Conservation (phyloP, 192 early-diverging fungal genomes). For the Jimgerdemannia flammicorona region DNA sequence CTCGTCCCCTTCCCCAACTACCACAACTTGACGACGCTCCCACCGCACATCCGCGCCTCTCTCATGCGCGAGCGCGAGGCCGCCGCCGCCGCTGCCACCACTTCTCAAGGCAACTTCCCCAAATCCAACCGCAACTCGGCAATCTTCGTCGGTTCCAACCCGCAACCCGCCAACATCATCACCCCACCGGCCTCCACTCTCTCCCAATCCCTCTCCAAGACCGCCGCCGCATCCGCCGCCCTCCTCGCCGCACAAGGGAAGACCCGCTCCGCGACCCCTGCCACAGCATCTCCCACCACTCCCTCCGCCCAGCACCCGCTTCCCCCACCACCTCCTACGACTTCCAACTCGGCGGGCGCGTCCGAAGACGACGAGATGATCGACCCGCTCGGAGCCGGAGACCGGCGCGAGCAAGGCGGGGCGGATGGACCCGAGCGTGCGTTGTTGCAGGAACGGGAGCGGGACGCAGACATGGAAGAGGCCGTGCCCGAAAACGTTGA, state of each 20-base stretch:
- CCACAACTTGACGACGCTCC: background rate
- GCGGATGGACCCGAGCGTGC: slow-evolving; percentile 9
- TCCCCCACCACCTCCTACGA: slow-evolving; percentile 18
- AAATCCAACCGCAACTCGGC: background rate
- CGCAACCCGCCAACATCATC: slow-evolving; percentile 4
- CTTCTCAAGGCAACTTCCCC: background rate
- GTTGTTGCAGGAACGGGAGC: background rate
- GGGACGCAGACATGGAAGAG: background rate
- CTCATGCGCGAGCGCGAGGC: background rate
- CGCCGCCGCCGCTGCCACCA: too few species aligned
- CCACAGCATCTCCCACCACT: background rate
- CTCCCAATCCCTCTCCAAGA: background rate
- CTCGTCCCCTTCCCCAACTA: background rate
- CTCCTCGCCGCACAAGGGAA: background rate
- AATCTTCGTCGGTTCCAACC: background rate
- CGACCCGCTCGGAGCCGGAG: slow-evolving; percentile 6
- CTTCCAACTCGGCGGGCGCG: slow-evolving; percentile 16
- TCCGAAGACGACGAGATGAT: background rate
- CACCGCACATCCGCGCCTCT: background rate
- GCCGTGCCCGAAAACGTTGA: slow-evolving; percentile 33
- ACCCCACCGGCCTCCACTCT: background rate
- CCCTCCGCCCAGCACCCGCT: background rate
- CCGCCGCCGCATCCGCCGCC: background rate
- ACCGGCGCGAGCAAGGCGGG: slow-evolving; percentile 6
- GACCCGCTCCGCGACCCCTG: slow-evolving; percentile 2